These are phyloP conservation scores for Xerocomus cyaneibrunnescens DNA, from an alignment of 1,284 basidiomycete species.

Conservation along the genomic window DNA sequence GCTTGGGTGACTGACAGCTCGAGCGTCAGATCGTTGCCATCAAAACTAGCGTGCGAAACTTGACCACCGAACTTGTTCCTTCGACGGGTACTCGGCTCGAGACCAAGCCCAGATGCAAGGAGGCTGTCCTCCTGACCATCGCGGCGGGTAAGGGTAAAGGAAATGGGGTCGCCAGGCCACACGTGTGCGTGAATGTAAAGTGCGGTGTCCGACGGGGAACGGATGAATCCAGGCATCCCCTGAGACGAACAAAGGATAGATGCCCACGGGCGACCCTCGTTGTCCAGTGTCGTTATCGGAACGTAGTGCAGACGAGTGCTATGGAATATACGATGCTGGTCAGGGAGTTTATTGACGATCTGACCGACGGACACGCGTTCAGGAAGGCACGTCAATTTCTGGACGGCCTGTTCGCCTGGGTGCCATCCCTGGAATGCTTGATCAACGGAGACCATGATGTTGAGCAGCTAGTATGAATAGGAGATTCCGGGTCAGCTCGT, in stretches of 20 bases:
- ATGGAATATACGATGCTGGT: conserved; percentile 37
- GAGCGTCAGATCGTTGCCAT: conserved; percentile 23
- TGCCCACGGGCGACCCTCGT: conserved; percentile 39
- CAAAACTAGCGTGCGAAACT: conserved; percentile 34
- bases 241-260: conserved; percentile 36
- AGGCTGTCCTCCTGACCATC: conserved; percentile 16
- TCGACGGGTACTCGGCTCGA: conserved; percentile 54
- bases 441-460: neutral
- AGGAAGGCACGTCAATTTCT: neutral
- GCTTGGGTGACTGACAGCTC: conserved; percentile 53
- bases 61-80: conserved; percentile 62
- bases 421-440: neutral
- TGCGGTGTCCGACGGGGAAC: conserved; percentile 40
- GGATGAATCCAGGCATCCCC: conserved; percentile 45
- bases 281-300: conserved; percentile 28
- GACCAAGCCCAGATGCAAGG: conserved; percentile 56
- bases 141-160: conserved; percentile 34
- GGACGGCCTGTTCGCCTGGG: neutral
- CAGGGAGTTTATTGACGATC: neutral
- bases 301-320: conserved; percentile 39
- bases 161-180: conserved; percentile 58
- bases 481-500: too few species aligned
- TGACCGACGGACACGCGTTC: neutral
- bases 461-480: neutral
- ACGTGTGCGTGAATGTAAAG: conserved; percentile 25